These are phyloP conservation scores for Metschnikowia rubicola DNA, from an alignment of 805 yeast species.

Conservation along the genomic window DNA sequence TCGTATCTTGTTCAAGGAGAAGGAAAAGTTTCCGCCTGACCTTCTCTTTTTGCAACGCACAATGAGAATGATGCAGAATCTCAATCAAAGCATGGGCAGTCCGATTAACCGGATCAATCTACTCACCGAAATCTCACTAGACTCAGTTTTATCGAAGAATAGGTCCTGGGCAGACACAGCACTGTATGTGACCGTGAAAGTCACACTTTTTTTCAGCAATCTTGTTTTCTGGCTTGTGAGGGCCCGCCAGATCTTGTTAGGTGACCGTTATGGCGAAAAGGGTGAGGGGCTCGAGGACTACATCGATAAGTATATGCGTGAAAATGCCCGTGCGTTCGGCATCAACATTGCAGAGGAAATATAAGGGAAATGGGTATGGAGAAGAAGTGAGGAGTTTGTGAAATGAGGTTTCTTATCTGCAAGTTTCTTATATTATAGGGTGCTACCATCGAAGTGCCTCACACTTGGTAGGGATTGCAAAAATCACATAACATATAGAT, in stretches of 20 bases:
- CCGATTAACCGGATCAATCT: slow-evolving; percentile 72
- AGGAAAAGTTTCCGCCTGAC: slow-evolving; percentile 63
- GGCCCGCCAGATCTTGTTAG: slow-evolving; percentile 30
- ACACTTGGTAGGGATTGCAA: no score
- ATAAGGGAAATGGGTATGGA: no score
- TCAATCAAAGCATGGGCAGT: slow-evolving; percentile 62
- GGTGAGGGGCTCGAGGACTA: slow-evolving; percentile 43
- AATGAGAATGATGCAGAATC: slow-evolving; percentile 70
- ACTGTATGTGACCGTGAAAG: slow-evolving; percentile 19
- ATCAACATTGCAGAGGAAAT: slow-evolving; percentile 24
- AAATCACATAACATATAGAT: no score
- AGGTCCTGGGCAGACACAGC: slow-evolving; percentile 1
- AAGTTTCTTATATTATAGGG: no score
- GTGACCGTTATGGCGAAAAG: slow-evolving; percentile 30
- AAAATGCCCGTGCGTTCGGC: slow-evolving; percentile 43
- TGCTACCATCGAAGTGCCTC: no score
- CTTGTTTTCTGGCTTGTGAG: slow-evolving; percentile 32
- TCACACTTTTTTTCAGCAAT: slow-evolving; percentile 27
- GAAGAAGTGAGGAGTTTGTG: no score
- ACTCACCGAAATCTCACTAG: slow-evolving; percentile 55
- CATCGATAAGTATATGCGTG: slow-evolving; percentile 41
- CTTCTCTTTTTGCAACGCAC: slow-evolving; percentile 64
- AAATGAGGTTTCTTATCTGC: no score
- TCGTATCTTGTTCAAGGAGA: slow-evolving; percentile 55
- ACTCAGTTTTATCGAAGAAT: background rate